Conservation (phyloP, 768 basidiomycete genomes). For the Lenzites betulinus region DNA sequence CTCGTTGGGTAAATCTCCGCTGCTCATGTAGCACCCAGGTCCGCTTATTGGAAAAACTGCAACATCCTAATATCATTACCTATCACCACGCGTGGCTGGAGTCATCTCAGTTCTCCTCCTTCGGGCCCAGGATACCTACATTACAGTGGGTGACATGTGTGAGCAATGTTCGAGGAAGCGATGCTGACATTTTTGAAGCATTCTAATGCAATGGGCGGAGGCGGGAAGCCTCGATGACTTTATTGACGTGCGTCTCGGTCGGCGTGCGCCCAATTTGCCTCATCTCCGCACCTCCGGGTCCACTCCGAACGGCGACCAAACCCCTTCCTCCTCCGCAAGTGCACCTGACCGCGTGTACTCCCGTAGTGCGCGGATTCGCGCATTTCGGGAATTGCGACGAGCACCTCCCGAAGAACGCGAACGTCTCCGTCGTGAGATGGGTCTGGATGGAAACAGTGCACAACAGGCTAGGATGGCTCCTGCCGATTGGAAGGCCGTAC, state of each 20-base stretch:
- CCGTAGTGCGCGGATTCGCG: constrained; percentile 72
- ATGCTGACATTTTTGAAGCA: constrained; percentile 43
- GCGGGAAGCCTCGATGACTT: constrained; percentile 87
- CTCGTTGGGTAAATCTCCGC: background rate
- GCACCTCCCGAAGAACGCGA: constrained; percentile 67
- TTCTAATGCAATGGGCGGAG: constrained; percentile 94
- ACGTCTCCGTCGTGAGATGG: constrained; percentile 56
- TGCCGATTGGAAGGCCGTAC: constrained; percentile 68
- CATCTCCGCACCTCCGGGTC: constrained; percentile 43
- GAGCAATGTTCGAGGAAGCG: background rate
- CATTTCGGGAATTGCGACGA: constrained; percentile 69
- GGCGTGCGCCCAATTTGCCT: constrained; percentile 37
- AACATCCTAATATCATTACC: constrained; percentile 92
- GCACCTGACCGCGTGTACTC: constrained; percentile 40
- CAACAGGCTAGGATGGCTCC: background rate
- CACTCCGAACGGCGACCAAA: constrained; percentile 37
- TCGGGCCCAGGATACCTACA: constrained; percentile 86
- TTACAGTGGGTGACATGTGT: constrained; percentile 61
- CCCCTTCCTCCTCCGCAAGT: constrained; percentile 25
- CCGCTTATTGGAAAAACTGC: constrained; percentile 79
- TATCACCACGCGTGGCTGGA: constrained; percentile 98
- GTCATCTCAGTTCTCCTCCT: constrained; percentile 78
- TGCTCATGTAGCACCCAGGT: constrained; percentile 47
- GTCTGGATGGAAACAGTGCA: constrained; percentile 28
- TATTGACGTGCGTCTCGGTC: constrained; percentile 77